A percentile compares a stretch with the other conserved stretches of the same genome.
phyloP scores from a whole-genome alignment of 169 alveolate genomes.

The Plasmodium gonderi region DNA sequence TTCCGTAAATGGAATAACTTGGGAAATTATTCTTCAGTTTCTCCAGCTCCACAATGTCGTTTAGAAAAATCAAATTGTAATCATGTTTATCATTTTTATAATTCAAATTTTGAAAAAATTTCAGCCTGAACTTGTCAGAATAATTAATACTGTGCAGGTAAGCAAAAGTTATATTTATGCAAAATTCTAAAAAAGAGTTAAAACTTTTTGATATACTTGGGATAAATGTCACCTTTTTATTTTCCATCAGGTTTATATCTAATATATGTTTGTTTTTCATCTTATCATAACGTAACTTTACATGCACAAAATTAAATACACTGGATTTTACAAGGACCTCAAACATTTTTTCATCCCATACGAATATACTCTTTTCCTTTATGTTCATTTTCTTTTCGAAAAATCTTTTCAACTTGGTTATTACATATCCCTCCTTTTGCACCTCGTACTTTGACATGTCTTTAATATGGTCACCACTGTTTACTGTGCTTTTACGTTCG shows the following conservation, averaged over 20 bases:
- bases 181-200: conserved; percentile 54
- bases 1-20: conserved; percentile 17
- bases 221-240: conserved; percentile 31
- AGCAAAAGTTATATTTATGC: conserved; percentile 42
- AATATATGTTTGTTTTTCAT: conserved; percentile 11
- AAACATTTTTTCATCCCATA: conserved; percentile 66
- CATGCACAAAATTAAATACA: conserved; percentile 51
- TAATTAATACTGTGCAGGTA: conserved; percentile 44
- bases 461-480: background rate
- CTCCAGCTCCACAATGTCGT: conserved; percentile 58
- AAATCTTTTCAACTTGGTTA: conserved; percentile 1
- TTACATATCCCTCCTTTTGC: background rate
- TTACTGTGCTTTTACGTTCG: conserved; percentile 12
- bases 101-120: conserved; percentile 66
- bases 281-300: conserved; percentile 30
- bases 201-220: conserved; percentile 74
- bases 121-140: conserved; percentile 49
- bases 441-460: conserved; percentile 22
- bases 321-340: conserved; percentile 33
- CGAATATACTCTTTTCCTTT: conserved; percentile 50
- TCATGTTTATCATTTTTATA: conserved; percentile 71
- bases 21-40: conserved; percentile 31
- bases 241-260: conserved; percentile 54
- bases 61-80: conserved; percentile 38
- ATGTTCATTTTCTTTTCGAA: conserved; percentile 70